These are phyloP conservation scores for Silene conica DNA, from an alignment of 148 eudicot genomes.

Conservation along the genomic window DNA sequence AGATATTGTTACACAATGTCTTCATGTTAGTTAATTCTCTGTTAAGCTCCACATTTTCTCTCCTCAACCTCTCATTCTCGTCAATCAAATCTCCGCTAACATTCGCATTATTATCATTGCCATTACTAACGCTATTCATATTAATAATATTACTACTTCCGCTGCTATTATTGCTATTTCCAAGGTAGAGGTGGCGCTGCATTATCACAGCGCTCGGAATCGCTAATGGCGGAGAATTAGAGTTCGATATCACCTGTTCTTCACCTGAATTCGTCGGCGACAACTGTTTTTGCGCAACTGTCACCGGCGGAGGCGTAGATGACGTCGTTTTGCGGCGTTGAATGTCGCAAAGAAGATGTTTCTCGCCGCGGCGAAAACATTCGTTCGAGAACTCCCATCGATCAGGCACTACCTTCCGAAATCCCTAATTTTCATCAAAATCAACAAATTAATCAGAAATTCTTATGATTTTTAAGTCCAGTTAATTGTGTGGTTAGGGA, in stretches of 20 bases:
- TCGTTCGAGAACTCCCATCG: constrained; percentile 92
- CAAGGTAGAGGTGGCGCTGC: neutral
- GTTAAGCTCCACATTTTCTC: constrained; percentile 58
- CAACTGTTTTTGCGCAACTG: constrained; percentile 8
- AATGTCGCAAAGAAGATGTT: constrained; percentile 57
- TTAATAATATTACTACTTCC: constrained; percentile 24
- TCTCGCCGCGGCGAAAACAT: constrained; percentile 64
- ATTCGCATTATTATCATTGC: constrained; percentile 4
- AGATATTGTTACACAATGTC: constrained; percentile 60
- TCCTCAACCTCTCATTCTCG: constrained; percentile 67
- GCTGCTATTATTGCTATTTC: constrained; percentile 15
- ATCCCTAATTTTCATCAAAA: constrained; percentile 48
- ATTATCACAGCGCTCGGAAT: constrained; percentile 24
- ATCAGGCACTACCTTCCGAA: constrained; percentile 84
- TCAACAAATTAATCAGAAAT: neutral
- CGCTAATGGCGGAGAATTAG: constrained; percentile 54
- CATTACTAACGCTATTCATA: constrained; percentile 7
- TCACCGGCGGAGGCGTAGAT: constrained; percentile 11
- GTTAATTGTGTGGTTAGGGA: neutral
- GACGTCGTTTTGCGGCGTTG: constrained; percentile 62
- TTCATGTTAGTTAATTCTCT: constrained; percentile 70
- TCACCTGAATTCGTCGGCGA: constrained; percentile 52
- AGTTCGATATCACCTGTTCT: constrained; percentile 64
- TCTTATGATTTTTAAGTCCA: neutral
- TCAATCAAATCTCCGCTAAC: constrained; percentile 45